A percentile compares a stretch with the other conserved stretches of the same genome.
Evolutionary conservation across 2,329 filamentous ascomycete genomes (phyloP).

Genomic region (Pseudocercospora fijiensis): DNA sequence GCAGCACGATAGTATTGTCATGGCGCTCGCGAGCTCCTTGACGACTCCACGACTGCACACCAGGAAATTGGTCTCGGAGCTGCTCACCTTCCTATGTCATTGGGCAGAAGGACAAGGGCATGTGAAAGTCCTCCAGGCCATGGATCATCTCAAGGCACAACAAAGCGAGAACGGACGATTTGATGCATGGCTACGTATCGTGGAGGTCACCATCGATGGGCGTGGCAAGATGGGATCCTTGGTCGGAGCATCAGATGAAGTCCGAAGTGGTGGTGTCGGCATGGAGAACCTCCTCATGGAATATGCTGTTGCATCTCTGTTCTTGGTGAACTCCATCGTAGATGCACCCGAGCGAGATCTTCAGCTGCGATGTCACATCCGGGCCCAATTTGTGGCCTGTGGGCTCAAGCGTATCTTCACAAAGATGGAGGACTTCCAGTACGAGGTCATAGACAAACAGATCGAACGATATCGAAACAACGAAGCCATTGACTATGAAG

Average conservation of each 20-base stretch:
- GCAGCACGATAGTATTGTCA: constrained; percentile 82
- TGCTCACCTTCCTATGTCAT: constrained; percentile 92
- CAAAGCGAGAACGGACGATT: constrained; percentile 93
- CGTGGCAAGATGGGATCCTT: constrained; percentile 98
- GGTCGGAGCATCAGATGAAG: constrained; percentile 93
- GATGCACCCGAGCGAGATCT: constrained; percentile 87
- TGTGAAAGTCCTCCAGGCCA: constrained; percentile 85
- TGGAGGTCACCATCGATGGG: constrained; percentile 94
- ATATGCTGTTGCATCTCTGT: constrained; percentile 91
- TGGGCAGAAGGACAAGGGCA: constrained; percentile 90
- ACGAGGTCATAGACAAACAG: constrained; percentile 97
- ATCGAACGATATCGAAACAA: constrained; percentile 90
- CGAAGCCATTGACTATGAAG: constrained; percentile 97
- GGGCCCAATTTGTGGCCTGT: constrained; percentile 92
- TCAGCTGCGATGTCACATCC: constrained; percentile 87
- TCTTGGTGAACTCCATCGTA: constrained; percentile 94
- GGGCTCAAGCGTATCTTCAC: constrained; percentile 89
- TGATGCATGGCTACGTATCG: constrained; percentile 97
- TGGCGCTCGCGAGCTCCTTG: constrained; percentile 81
- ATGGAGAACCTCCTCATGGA: constrained; percentile 99
- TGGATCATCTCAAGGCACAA: constrained; percentile 86
- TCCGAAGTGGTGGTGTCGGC: constrained; percentile 91
- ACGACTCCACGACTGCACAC: constrained; percentile 88
- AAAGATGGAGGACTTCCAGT: constrained; percentile 98
- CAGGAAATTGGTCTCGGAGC: constrained; percentile 90